A percentile compares a stretch with the other conserved stretches of the same genome.
These are phyloP conservation scores for Xylaria longipes DNA, from an alignment of 495 filamentous ascomycete species.

Conservation along the genomic window DNA sequence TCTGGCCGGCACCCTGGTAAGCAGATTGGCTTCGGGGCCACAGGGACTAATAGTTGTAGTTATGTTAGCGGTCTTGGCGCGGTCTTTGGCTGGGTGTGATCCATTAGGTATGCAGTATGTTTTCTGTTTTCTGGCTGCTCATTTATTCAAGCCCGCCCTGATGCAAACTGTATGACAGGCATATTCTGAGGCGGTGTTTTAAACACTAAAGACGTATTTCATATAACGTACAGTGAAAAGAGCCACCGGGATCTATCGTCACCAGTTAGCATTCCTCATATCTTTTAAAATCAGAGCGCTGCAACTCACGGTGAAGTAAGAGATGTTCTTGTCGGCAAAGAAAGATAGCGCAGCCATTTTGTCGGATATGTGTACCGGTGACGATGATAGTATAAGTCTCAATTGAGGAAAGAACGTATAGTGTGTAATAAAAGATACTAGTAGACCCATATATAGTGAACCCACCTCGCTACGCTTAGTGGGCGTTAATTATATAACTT, in stretches of 20 bases:
- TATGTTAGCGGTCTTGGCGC: conserved; percentile 9
- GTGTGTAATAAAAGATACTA: neutral
- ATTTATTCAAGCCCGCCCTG: neutral
- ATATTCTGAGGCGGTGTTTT: neutral
- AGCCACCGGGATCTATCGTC: conserved; percentile 53
- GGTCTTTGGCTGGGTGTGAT: neutral
- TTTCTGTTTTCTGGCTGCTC: neutral
- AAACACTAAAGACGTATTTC: neutral
- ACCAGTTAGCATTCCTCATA: neutral
- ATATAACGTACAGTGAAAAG: conserved; percentile 41
- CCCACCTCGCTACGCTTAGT: too few relatives aligned
- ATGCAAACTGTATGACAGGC: neutral
- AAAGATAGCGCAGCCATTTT: conserved; percentile 50
- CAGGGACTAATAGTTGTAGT: conserved; percentile 22
- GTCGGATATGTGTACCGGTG: neutral
- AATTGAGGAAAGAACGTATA: neutral
- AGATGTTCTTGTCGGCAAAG: conserved; percentile 48
- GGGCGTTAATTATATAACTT: too few relatives aligned
- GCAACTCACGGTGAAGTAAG: conserved; percentile 52
- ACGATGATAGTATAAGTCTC: neutral
- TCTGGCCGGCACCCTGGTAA: conserved; percentile 39
- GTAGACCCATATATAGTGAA: too few relatives aligned
- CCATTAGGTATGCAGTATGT: neutral
- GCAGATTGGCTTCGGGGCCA: conserved; percentile 52
- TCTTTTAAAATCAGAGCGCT: neutral